Base-by-base conservation (phyloP, 2,329 filamentous ascomycete species). In the Volutella citrinella region DNA sequence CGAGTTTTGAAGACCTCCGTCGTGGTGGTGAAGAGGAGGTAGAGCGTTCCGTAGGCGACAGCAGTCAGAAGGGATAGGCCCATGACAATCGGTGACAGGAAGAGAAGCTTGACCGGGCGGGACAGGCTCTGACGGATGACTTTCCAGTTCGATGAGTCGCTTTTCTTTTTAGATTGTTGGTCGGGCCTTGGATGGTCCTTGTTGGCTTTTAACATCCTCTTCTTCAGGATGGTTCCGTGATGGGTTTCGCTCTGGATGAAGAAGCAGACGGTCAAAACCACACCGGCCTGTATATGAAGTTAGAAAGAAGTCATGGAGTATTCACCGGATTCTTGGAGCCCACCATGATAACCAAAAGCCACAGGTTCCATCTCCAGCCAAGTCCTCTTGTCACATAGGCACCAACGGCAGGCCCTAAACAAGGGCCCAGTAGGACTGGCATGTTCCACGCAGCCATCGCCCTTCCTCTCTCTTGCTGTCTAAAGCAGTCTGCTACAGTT, bases 401-500 rank as follows among this genome's bases (percentile, higher is more conserved):
- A 5, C 69, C 68, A 3, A 64, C 52, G 11, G 31, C 39, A 20
- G 39, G 39, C 3, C 35, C 39, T 13, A 42, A 24, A 15, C 30
- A 36, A 10, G 38, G 39, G 5, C 30, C 66, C 69, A 41, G 10
- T 4, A 41, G 20, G 12, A 36, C 28, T 5, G 38, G 30, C 23
- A 38, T 31, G 4, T 60, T 55, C 7, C 69, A 32, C 4, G 32
- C 16, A 3, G 38, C 21, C 21, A 38, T 36, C 12, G 34, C 34
- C 18, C 30, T 19, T 3, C 34, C 74, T 28, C 76, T 65, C 43
- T 72, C 63, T 40, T 76, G 70, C 20, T 66, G 65, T 2, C 54
- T 48, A 20, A 81, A 66, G 51, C 82, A 63, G 52, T 84, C 80
- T 11, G 73, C 34, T 14, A 41, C 74, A 2, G 74, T 73, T 12